Evolutionary conservation across 352 stramenopile species (phyloP), one percentile per base, ranked within the genome.

Genomic region (Globisporangium polare): DNA sequence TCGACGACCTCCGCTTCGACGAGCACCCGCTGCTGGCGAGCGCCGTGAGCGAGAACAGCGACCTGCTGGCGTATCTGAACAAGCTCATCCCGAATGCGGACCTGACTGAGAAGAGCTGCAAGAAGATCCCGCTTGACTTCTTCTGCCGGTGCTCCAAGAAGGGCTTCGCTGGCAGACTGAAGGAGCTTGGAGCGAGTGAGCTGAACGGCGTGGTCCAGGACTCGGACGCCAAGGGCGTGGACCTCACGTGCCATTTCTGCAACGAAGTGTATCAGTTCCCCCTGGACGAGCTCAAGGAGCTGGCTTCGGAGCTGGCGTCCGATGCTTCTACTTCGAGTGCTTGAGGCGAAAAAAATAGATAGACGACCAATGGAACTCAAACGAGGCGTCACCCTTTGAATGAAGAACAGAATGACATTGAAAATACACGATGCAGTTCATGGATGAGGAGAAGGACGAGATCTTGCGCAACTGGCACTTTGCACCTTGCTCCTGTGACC

Each of bases 241-340:
- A 89, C 13, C 68, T 94, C 45, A 90, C 79, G 20, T 95, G 86
- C 56, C 80, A 92, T 72, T 95, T 94, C 45, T 95, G 86, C 68
- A 95, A 95, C 62, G 84, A 89, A 67, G 64, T 66, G 29, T 84
- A 95, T 61, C 72, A 80, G 43, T 90, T 94, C 60, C 76, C 78
- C 42, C 41, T 70, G 33, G 49, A 58, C 17, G 80, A 92, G 53
- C 61, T 90, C n/a, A 60, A 77, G 18, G 66, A 24, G 46, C 50
- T 79, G 27, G 61, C 61, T 1, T 26, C 20, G 9, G 55, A 67
- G 31, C 31, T 67, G 17, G 24, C 39, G n/a, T 46, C 26, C 20
- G 45, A 8, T 1, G 35, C 43, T 8, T 41, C 50, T 10, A 12
- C 12, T 39, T 42, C 54, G 20, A 60, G 27, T 17, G 41, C 41